A percentile compares a stretch with the other conserved stretches of the same genome.
Evolutionary conservation across 2,329 filamentous ascomycete species (phyloP).

Genomic region (Metarhizium robertsii): DNA sequence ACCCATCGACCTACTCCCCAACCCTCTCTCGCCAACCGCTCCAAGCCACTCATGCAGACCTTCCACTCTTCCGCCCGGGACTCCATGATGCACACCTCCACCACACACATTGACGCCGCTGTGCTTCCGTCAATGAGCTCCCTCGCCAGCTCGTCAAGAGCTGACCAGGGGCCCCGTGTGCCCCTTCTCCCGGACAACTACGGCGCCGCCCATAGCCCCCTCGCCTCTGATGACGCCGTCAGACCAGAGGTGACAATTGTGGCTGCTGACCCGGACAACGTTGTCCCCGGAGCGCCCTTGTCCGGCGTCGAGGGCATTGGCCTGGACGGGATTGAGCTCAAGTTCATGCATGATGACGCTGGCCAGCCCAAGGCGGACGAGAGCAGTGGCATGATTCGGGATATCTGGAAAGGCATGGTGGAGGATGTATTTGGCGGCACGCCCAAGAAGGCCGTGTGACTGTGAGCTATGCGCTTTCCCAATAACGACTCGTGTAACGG

Average conservation of each 20-base stretch:
- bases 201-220: slow-evolving; percentile 31
- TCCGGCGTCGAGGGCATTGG: slow-evolving; percentile 50
- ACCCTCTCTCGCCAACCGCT: slow-evolving; percentile 33
- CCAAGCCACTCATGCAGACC: slow-evolving; percentile 53
- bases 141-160: slow-evolving; percentile 19
- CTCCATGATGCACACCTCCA: slow-evolving; percentile 29
- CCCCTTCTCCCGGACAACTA: slow-evolving; percentile 54
- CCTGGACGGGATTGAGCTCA: slow-evolving; percentile 46
- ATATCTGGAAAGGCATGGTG: slow-evolving; percentile 48
- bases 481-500: background rate
- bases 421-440: slow-evolving; percentile 32
- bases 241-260: slow-evolving; percentile 43
- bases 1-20: slow-evolving; percentile 38
- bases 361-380: slow-evolving; percentile 16
- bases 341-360: slow-evolving; percentile 35
- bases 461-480: background rate
- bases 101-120: slow-evolving; percentile 39
- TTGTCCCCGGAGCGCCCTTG: slow-evolving; percentile 40
- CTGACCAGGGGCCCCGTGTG: slow-evolving; percentile 38
- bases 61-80: slow-evolving; percentile 40
- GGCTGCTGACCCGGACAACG: slow-evolving; percentile 44
- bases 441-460: slow-evolving; percentile 11
- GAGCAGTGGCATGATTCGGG: slow-evolving; percentile 37
- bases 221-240: slow-evolving; percentile 32
- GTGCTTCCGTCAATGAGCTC: slow-evolving; percentile 39